Percentiles rank a stretch among this genome's conserved stretches.
phyloP scores from a whole-genome alignment of 2,329 filamentous ascomycete genomes.

The Aspergillus sp. region DNA sequence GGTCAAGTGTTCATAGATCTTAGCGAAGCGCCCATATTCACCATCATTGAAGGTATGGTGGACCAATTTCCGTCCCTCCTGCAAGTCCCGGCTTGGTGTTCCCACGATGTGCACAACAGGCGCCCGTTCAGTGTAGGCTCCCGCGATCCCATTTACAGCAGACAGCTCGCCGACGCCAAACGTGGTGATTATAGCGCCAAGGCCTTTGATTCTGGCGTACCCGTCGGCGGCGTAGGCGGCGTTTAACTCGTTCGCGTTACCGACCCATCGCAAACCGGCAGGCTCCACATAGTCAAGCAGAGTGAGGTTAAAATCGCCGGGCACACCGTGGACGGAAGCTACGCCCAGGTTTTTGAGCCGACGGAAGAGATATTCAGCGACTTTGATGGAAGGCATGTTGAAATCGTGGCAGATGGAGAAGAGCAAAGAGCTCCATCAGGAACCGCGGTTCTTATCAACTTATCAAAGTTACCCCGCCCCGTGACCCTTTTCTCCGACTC shows the following conservation, averaged over 20 bases:
- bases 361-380: conserved; percentile 59
- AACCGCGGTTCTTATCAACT: background rate
- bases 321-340: conserved; percentile 67
- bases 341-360: conserved; percentile 66
- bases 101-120: conserved; percentile 66
- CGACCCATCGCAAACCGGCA: conserved; percentile 63
- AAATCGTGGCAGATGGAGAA: background rate
- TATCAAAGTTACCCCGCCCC: no score
- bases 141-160: conserved; percentile 72
- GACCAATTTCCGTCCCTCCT: conserved; percentile 48
- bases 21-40: conserved; percentile 18
- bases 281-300: conserved; percentile 67
- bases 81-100: conserved; percentile 48
- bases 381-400: background rate
- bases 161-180: conserved; percentile 66
- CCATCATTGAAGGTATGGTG: conserved; percentile 64
- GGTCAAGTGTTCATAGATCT: conserved; percentile 17
- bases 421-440: background rate
- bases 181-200: conserved; percentile 38
- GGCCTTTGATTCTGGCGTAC: conserved; percentile 29
- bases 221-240: conserved; percentile 55
- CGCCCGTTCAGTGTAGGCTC: conserved; percentile 71
- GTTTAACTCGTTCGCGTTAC: conserved; percentile 72
- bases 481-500: no score
- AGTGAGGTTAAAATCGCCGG: conserved; percentile 71